Percentiles rank a stretch among this genome's conserved stretches.
Conservation (phyloP, 1,284 basidiomycete species). For the Papiliotrema terrestris region DNA sequence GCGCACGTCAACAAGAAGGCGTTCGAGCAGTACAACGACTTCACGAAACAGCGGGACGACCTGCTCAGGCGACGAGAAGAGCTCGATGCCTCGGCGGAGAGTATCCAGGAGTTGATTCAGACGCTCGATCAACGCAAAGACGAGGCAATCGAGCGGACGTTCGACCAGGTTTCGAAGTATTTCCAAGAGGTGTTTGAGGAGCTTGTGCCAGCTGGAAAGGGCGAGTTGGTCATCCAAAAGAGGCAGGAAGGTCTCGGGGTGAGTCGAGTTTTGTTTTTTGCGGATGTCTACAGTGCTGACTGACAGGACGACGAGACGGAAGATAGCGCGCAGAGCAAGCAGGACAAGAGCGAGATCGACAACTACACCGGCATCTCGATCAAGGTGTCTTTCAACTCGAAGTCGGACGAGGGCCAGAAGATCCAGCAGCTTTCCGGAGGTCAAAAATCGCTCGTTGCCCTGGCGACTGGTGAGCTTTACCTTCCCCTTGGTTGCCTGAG, state of each 20-base stretch:
- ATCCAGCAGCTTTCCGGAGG: slow-evolving; percentile 98
- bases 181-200: slow-evolving; percentile 97
- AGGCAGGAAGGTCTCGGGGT: slow-evolving; percentile 69
- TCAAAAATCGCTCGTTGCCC: slow-evolving; percentile 94
- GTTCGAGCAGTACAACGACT: slow-evolving; percentile 96
- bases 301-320: slow-evolving; percentile 47
- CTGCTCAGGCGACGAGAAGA: slow-evolving; percentile 81
- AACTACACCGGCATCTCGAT: slow-evolving; percentile 97
- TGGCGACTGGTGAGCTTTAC: slow-evolving; percentile 69
- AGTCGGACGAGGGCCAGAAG: slow-evolving; percentile 89
- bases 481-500: neutral
- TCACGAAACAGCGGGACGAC: slow-evolving; percentile 95
- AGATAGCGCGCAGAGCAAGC: slow-evolving; percentile 35
- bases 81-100: slow-evolving; percentile 79
- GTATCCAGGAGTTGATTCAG: slow-evolving; percentile 91
- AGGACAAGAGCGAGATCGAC: slow-evolving; percentile 70
- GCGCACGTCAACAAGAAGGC: slow-evolving; percentile 99
- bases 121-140: slow-evolving; percentile 96
- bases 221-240: slow-evolving; percentile 86
- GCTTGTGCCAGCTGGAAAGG: slow-evolving; percentile 91
- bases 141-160: slow-evolving; percentile 96
- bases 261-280: slow-evolving; percentile 21
- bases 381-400: slow-evolving; percentile 98
- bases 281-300: slow-evolving; percentile 3
- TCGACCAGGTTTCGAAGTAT: slow-evolving; percentile 94